Base-by-base conservation (phyloP, 345 rosid species). In the Schrenkiella parvula region DNA sequence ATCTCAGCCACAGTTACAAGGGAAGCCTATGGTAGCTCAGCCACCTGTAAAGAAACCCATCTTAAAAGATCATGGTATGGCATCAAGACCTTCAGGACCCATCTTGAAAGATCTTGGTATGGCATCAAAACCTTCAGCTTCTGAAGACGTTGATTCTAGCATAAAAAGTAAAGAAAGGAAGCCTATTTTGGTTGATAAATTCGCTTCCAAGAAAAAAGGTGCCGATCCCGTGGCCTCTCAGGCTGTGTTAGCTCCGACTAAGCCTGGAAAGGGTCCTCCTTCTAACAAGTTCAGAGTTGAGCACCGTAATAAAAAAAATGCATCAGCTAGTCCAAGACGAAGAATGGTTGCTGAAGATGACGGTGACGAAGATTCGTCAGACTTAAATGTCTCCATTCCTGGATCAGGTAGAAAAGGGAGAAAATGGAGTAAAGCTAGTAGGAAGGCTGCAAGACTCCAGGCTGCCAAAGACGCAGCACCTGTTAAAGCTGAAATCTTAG, bases 401-500 rank as follows among this genome's bases (percentile, higher is more conserved):
- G 89, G 93, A 69, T 81, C 88, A 34, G 87, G 83, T 12, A 87
- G 93, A 73, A 95, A 87, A 83, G 97, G 98, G 79, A 86, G 99
- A 83, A 95, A 91, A 81, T 91, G 97, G 99, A 95, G 82, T 82
- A 95, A 91, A 84, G 99, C 99, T 47, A 85, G 93, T 64, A 77
- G 99, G 80, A 95, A 84, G 83, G 99, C 99, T 46, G 99, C 88
- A 37, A 89, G 84, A 62, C 82, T 89, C 43, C 92, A 82, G 83
- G 99, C 99, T 77, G 99, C 90, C 39, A 88, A 78, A 78, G 97
- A 91, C 10, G 93, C 97, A 14, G 97, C 99, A 64, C 99, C 99
- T 35, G 93, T 95, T 65, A 95, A 84, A 85, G 97, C 83, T 61
- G 99, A 91, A 62, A 95, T 95, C 76, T 84, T 95, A 48, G 97